Evolutionary conservation across 306 rosid species (phyloP), one percentile per base, ranked within the genome.

Genomic region (Sophora flavescens): DNA sequence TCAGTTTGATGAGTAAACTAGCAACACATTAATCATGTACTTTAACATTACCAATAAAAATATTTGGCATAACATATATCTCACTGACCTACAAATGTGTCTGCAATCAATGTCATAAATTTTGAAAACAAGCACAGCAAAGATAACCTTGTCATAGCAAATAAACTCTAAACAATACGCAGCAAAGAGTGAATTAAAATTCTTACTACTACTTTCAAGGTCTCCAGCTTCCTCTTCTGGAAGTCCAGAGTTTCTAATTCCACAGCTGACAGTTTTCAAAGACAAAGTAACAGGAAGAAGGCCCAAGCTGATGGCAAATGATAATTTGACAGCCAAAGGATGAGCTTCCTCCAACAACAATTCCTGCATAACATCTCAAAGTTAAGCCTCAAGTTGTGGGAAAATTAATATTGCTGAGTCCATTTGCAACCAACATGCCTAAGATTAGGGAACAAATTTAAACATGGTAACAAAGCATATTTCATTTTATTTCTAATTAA

Each of bases 211-310:
- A 80, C 85, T 89, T 80, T 92, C 98, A 58, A 70, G 65, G 79
- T 91, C 96, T 73, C 84, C 91, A 35, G 88, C 90, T 70, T 91
- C 92, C 82, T 89, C 96, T 80, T 92, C 97, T 56, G 89, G 90
- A 80, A 90, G 89, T 82, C 67, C 96, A 78, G 92, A 84, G 73
- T 77, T 91, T 84, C 83, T 91, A 45, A 95, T 91, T 82, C 97
- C 99, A 82, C 97, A 92, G 58, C 97, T 83, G 52, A 83, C 88
- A 51, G 99, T 88, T 84, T 89, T 84, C 85, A 96, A 78, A 83
- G 93, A 87, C 81, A 92, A 76, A 62, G 92, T 85, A 68, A 89
- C 90, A 69, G 99, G 98, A 59, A 95, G 90, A 86, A 96, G 97
- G 58, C 99, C 99, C 81, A 92, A 81, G 88, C 99, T 92, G 44